Conservation (phyloP, 2,329 filamentous ascomycete genomes). For the Penicillium decumbens region DNA sequence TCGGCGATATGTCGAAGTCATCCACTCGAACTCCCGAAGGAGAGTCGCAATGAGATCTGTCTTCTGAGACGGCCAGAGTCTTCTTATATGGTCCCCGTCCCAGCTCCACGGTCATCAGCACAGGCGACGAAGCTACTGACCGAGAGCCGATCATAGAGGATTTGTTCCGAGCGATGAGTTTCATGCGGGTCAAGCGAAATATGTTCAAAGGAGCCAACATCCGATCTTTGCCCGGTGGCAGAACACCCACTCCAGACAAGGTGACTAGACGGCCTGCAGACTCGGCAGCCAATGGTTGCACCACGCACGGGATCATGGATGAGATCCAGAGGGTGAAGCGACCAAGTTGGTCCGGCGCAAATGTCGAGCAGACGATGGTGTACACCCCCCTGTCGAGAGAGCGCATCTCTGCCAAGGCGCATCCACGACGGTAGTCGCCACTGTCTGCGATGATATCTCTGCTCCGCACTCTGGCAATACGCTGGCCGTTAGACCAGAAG, state of each 20-base stretch:
- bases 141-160: constrained; percentile 40
- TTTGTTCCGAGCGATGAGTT: constrained; percentile 50
- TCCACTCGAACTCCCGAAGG: constrained; percentile 62
- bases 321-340: constrained; percentile 72
- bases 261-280: constrained; percentile 68
- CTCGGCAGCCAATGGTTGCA: constrained; percentile 64
- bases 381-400: constrained; percentile 68
- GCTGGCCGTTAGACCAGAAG: constrained; percentile 69
- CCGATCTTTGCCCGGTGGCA: constrained; percentile 52
- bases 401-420: constrained; percentile 62
- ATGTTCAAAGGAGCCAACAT: constrained; percentile 51
- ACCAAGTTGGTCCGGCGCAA: constrained; percentile 72
- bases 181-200: constrained; percentile 58
- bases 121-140: constrained; percentile 44
- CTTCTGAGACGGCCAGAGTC: constrained; percentile 62
- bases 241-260: constrained; percentile 40
- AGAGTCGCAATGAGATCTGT: constrained; percentile 70
- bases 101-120: constrained; percentile 68
- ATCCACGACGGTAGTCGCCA: constrained; percentile 81
- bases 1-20: constrained; percentile 70
- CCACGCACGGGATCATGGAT: constrained; percentile 50
- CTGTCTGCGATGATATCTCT: constrained; percentile 78
- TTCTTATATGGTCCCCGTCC: constrained; percentile 66
- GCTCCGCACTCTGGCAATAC: constrained; percentile 62
- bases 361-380: constrained; percentile 86